Percentiles rank a stretch among this genome's conserved stretches.
These are phyloP conservation scores for Aspergillus amoenus DNA, from an alignment of 2,329 filamentous ascomycete genomes.

Conservation along the genomic window DNA sequence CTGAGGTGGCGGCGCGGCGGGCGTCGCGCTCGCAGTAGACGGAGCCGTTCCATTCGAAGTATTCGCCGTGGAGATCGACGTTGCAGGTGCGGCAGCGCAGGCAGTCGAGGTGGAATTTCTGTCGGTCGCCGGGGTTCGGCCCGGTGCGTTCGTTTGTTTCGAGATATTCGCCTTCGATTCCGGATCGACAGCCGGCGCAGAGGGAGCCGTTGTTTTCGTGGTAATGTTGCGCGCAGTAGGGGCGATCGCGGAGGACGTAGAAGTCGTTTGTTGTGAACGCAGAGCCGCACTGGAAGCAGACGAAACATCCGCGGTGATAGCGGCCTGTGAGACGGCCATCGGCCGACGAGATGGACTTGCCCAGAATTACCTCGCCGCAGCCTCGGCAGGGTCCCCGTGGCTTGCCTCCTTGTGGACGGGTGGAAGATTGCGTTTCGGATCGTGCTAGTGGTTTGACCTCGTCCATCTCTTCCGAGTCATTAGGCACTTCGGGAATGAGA, in stretches of 20 bases:
- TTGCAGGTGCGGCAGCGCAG: slow-evolving; percentile 78
- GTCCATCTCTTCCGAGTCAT: slow-evolving; percentile 10
- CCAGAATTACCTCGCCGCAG: slow-evolving; percentile 74
- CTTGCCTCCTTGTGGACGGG: slow-evolving; percentile 39
- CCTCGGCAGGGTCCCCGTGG: slow-evolving; percentile 79
- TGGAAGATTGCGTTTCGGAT: slow-evolving; percentile 31
- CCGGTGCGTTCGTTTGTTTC: slow-evolving; percentile 64
- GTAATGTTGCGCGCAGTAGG: slow-evolving; percentile 90
- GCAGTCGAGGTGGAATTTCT: slow-evolving; percentile 85
- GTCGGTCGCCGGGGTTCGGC: slow-evolving; percentile 38
- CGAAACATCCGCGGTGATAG: slow-evolving; percentile 94
- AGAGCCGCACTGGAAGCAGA: slow-evolving; percentile 77
- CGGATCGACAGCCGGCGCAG: slow-evolving; percentile 73
- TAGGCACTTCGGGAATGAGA: slow-evolving; percentile 27
- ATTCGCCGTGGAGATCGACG: slow-evolving; percentile 73
- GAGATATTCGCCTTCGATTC: slow-evolving; percentile 92
- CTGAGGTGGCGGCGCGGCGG: slow-evolving; percentile 52
- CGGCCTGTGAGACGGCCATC: slow-evolving; percentile 88
- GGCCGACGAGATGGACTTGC: slow-evolving; percentile 90
- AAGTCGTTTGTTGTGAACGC: slow-evolving; percentile 87
- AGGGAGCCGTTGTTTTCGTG: slow-evolving; percentile 86
- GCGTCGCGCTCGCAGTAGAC: slow-evolving; percentile 89
- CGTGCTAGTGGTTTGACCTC: slow-evolving; percentile 16
- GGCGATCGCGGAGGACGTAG: slow-evolving; percentile 83
- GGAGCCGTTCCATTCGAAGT: slow-evolving; percentile 80